A percentile compares a stretch with the other conserved stretches of the same genome.
Conservation (phyloP, 305 asterid species). For the Fraxinus sp. region DNA sequence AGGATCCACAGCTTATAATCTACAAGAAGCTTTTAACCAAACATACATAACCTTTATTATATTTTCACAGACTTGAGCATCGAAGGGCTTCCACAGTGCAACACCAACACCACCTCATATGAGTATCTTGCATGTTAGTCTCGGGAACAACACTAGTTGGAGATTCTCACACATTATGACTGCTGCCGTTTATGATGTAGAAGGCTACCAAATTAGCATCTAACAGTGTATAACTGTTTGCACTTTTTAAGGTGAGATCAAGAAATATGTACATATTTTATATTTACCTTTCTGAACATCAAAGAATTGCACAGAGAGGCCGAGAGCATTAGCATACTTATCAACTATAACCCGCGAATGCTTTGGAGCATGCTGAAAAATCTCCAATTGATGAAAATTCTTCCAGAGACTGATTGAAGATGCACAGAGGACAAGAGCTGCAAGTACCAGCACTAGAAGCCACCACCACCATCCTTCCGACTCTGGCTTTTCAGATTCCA, state of each 20-base stretch:
- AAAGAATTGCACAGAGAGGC: conserved; percentile 52
- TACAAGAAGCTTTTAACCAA: not conserved
- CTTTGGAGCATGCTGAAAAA: conserved; percentile 16
- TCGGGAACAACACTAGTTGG: not conserved
- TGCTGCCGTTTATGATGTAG: not conserved
- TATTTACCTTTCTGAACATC: conserved; percentile 60
- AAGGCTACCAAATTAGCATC: not conserved
- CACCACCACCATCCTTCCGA: conserved; percentile 30
- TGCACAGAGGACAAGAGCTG: conserved; percentile 38
- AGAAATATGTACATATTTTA: not conserved
- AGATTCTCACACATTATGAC: not conserved
- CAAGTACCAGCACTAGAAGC: conserved; percentile 33
- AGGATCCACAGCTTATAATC: not conserved
- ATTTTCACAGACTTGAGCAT: not conserved
- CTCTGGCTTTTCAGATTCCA: conserved; percentile 25
- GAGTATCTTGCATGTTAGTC: not conserved
- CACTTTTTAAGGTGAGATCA: not conserved
- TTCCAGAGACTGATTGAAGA: conserved; percentile 44
- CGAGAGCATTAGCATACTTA: conserved; percentile 50
- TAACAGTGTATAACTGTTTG: not conserved
- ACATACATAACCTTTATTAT: too few species aligned
- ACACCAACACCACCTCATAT: not conserved
- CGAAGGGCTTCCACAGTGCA: not conserved
- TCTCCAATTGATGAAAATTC: conserved; percentile 24
- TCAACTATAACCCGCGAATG: conserved; percentile 18